Evolutionary conservation across 148 eudicot genomes (phyloP).

Genomic region (Rhododendron vialii): DNA sequence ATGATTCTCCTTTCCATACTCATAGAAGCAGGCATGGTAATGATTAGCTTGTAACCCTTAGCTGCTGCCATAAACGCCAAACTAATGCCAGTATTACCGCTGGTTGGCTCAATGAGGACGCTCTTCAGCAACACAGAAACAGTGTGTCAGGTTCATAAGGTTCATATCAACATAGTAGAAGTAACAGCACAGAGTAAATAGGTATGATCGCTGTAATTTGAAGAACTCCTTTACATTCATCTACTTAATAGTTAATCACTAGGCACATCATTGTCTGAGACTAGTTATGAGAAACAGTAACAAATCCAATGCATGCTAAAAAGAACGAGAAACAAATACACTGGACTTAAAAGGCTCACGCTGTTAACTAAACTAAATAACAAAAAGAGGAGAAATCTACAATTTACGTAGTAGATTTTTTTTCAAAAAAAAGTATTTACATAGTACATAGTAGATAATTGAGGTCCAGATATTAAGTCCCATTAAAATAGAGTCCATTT

Average conservation of each 20-base stretch:
- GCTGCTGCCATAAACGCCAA: constrained; percentile 85
- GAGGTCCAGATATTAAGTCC: background rate
- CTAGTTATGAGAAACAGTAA: background rate
- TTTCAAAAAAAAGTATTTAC: too few relatives aligned
- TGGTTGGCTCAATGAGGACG: constrained; percentile 67
- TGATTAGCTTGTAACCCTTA: constrained; percentile 81
- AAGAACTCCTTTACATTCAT: background rate
- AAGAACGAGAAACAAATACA: too few relatives aligned
- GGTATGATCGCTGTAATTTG: background rate
- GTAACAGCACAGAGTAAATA: background rate
- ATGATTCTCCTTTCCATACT: constrained; percentile 78
- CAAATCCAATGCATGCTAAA: too few relatives aligned
- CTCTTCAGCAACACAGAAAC: constrained; percentile 35
- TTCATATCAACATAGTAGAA: too few relatives aligned
- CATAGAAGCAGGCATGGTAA: constrained; percentile 59
- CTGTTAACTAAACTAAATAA: background rate
- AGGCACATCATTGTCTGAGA: background rate
- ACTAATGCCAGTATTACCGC: constrained; percentile 91
- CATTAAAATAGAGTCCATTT: background rate
- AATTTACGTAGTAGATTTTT: background rate
- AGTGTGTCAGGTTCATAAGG: background rate
- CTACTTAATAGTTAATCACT: background rate
- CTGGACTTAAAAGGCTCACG: too few relatives aligned
- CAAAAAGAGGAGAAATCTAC: background rate
- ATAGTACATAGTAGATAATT: too few relatives aligned